Conservation (phyloP, 2,329 filamentous ascomycete genomes). For the Chalaropsis thielavioides region DNA sequence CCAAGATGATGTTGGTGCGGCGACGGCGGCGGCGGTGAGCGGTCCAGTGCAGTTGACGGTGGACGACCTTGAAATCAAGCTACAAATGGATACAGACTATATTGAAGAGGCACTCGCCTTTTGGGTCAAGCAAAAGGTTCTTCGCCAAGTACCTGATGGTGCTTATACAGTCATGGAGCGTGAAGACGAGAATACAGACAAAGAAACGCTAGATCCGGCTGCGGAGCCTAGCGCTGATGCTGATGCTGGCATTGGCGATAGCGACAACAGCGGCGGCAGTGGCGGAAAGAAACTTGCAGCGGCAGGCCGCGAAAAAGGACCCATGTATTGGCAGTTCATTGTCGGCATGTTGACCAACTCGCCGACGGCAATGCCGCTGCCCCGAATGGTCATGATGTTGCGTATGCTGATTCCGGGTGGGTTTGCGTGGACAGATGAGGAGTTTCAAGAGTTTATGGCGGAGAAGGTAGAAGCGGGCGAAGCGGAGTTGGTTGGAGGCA, state of each 20-base stretch:
- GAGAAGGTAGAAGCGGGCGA: slow-evolving; percentile 61
- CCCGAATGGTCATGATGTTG: slow-evolving; percentile 84
- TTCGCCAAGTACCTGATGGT: slow-evolving; percentile 40
- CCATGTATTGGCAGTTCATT: slow-evolving; percentile 82
- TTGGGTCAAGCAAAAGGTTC: slow-evolving; percentile 55
- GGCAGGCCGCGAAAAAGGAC: slow-evolving; percentile 41
- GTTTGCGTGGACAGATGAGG: slow-evolving; percentile 80
- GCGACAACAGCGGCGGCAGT: slow-evolving; percentile 24
- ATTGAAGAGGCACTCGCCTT: slow-evolving; percentile 52
- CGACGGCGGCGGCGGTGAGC: slow-evolving; percentile 29
- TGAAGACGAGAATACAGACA: slow-evolving; percentile 26
- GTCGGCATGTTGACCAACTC: slow-evolving; percentile 91
- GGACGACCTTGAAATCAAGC: slow-evolving; percentile 38
- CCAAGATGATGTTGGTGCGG: slow-evolving; percentile 26
- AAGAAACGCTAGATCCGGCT: background rate
- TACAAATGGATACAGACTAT: slow-evolving; percentile 62
- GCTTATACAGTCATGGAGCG: slow-evolving; percentile 56
- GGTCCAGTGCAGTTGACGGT: slow-evolving; percentile 24
- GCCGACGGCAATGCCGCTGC: slow-evolving; percentile 61
- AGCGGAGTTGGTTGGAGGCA: slow-evolving; percentile 54
- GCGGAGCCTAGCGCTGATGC: slow-evolving; percentile 6
- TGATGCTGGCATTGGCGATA: slow-evolving; percentile 18
- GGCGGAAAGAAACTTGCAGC: slow-evolving; percentile 29
- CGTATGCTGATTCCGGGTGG: slow-evolving; percentile 80
- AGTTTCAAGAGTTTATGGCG: slow-evolving; percentile 64